A percentile compares a stretch with the other conserved stretches of the same genome.
Evolutionary conservation across 495 filamentous ascomycete genomes (phyloP).

Genomic region (Rhizodiscina lignyota): DNA sequence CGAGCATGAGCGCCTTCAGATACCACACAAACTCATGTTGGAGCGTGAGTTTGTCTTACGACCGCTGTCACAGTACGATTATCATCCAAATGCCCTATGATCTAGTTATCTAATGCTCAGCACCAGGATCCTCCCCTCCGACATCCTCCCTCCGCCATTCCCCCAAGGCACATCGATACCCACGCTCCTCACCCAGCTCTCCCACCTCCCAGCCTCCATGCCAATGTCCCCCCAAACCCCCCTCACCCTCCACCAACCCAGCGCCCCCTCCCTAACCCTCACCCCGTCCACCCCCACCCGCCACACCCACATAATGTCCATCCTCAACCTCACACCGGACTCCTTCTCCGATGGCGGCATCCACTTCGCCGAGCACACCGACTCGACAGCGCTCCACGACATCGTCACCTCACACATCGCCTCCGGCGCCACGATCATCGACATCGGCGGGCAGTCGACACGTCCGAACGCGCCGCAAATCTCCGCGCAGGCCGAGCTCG

Average conservation of each 20-base stretch:
- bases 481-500: conserved; percentile 51
- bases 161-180: too few species aligned
- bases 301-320: conserved; percentile 73
- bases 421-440: conserved; percentile 65
- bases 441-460: conserved; percentile 86
- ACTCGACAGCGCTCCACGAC: conserved; percentile 23
- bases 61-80: conserved; percentile 69
- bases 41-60: conserved; percentile 89
- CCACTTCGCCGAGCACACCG: conserved; percentile 13
- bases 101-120: background rate
- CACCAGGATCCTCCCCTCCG: conserved; percentile 15
- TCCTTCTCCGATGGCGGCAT: conserved; percentile 88
- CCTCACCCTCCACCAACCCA: conserved; percentile 55
- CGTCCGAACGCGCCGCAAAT: conserved; percentile 56
- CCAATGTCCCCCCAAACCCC: too few species aligned
- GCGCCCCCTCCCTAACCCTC: conserved; percentile 35
- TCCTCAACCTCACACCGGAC: conserved; percentile 90
- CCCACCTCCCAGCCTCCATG: conserved; percentile 37
- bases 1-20: conserved; percentile 50
- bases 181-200: conserved; percentile 31
- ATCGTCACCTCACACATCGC: conserved; percentile 40
- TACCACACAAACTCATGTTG: conserved; percentile 73
- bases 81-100: background rate
- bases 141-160: conserved; percentile 4
- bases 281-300: conserved; percentile 45